Evolutionary conservation across 371 early-diverging fungal genomes (phyloP).

Genomic region (Syncephalastrum racemosum): DNA sequence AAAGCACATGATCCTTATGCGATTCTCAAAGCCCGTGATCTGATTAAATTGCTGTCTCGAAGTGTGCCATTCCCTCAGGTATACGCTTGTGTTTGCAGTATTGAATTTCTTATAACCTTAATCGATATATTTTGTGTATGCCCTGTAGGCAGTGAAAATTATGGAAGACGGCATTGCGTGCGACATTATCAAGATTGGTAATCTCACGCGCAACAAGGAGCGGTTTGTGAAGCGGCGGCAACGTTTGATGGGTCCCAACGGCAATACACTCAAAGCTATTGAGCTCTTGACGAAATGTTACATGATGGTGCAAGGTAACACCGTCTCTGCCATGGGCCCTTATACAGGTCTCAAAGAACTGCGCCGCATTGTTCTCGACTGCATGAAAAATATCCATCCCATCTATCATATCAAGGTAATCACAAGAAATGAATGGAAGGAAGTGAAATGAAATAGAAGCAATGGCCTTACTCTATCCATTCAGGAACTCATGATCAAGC

Average conservation of each 20-base stretch:
- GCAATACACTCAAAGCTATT: slow-evolving; percentile 97
- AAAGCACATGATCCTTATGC: slow-evolving; percentile 98
- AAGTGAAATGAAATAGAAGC: not conserved
- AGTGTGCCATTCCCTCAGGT: slow-evolving; percentile 96
- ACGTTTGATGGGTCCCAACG: slow-evolving; percentile 96
- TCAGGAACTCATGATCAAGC: slow-evolving; percentile 96
- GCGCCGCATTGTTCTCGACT: slow-evolving; percentile 91
- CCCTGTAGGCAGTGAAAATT: slow-evolving; percentile 74
- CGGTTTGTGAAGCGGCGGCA: slow-evolving; percentile 98
- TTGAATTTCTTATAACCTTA: slow-evolving; percentile 5
- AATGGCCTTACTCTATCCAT: not conserved
- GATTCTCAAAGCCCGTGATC: slow-evolving; percentile 95
- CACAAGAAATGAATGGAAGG: not conserved
- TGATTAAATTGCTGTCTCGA: slow-evolving; percentile 94
- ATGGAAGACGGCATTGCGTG: slow-evolving; percentile 94
- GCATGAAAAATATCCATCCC: slow-evolving; percentile 99
- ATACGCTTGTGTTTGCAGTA: slow-evolving; percentile 10
- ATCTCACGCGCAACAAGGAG: slow-evolving; percentile 93
- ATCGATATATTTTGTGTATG: slow-evolving; percentile 1
- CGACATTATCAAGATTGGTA: slow-evolving; percentile 98
- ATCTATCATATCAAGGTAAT: slow-evolving; percentile 97
- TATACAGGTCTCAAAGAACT: slow-evolving; percentile 91
- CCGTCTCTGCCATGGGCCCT: slow-evolving; percentile 95
- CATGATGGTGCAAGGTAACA: slow-evolving; percentile 98
- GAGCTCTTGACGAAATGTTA: slow-evolving; percentile 97